Evolutionary conservation across 768 basidiomycete species (phyloP).

Genomic region (Tylopilus felleus): DNA sequence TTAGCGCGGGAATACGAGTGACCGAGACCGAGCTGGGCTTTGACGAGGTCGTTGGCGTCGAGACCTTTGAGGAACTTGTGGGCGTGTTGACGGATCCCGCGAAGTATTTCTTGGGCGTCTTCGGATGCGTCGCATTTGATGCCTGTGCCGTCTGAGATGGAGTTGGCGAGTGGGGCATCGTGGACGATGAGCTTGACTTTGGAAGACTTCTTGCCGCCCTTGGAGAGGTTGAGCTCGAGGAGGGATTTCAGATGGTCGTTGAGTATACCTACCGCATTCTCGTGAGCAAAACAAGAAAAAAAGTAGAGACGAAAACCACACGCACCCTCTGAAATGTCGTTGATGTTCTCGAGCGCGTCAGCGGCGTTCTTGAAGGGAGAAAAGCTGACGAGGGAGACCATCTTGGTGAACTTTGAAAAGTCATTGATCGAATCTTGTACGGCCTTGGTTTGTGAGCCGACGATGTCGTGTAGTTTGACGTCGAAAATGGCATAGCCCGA

Average conservation of each 20-base stretch:
- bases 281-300: background rate
- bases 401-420: constrained; percentile 84
- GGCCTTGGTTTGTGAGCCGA: constrained; percentile 72
- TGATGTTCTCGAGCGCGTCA: constrained; percentile 91
- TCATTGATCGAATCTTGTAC: constrained; percentile 88
- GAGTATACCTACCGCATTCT: constrained; percentile 58
- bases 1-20: constrained; percentile 98
- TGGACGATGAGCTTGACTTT: constrained; percentile 74
- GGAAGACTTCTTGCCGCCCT: constrained; percentile 61
- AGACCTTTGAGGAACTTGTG: constrained; percentile 86
- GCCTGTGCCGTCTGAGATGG: constrained; percentile 69
- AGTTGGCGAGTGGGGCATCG: constrained; percentile 69
- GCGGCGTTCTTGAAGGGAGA: constrained; percentile 92
- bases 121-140: constrained; percentile 83
- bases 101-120: constrained; percentile 77
- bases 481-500: constrained; percentile 94
- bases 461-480: constrained; percentile 80
- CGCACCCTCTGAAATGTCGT: constrained; percentile 93
- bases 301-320: background rate
- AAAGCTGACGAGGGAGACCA: constrained; percentile 89
- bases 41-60: constrained; percentile 80
- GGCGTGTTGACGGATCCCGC: constrained; percentile 90
- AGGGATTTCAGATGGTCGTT: constrained; percentile 81
- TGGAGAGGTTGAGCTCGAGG: constrained; percentile 83
- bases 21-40: constrained; percentile 94